Conservation (phyloP, 768 basidiomycete genomes). For the Boletus fagicola region DNA sequence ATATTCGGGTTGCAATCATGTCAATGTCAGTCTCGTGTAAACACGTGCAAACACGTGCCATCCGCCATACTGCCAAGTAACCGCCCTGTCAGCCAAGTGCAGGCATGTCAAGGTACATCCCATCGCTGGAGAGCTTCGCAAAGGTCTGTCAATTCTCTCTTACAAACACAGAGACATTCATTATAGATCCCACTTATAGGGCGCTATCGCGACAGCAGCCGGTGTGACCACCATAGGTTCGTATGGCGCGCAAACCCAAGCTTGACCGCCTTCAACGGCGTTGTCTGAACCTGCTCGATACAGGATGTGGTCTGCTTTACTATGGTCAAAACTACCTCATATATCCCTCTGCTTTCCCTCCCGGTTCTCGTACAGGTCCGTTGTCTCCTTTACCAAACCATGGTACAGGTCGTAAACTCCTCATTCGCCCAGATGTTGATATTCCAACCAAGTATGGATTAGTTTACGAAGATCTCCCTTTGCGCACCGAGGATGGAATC, state of each 20-base stretch:
- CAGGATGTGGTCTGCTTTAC: slow-evolving; percentile 74
- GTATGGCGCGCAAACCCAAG: slow-evolving; percentile 3
- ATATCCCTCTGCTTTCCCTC: slow-evolving; percentile 81
- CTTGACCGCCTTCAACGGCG: not conserved
- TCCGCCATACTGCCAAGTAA: not conserved
- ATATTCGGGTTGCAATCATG: too few relatives aligned
- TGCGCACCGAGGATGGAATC: slow-evolving; percentile 71
- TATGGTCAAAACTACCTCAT: slow-evolving; percentile 88
- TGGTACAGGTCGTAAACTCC: not conserved
- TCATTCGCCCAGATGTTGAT: slow-evolving; percentile 55
- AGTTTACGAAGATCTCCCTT: slow-evolving; percentile 69
- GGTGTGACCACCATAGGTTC: slow-evolving; percentile 56
- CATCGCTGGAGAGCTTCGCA: slow-evolving; percentile 44
- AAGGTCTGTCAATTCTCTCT: slow-evolving; percentile 32
- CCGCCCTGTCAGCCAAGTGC: not conserved
- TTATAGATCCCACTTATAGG: slow-evolving; percentile 35
- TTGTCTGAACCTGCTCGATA: not conserved
- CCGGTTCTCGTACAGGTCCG: slow-evolving; percentile 75
- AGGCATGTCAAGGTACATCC: slow-evolving; percentile 40
- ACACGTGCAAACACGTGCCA: slow-evolving; percentile 17
- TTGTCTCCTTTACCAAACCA: not conserved
- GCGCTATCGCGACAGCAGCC: slow-evolving; percentile 54
- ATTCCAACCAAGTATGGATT: slow-evolving; percentile 67
- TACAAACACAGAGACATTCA: not conserved
- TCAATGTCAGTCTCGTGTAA: slow-evolving; percentile 1